Evolutionary conservation across 2,329 filamentous ascomycete species (phyloP).

Genomic region (Sphaerostilbella broomeana): DNA sequence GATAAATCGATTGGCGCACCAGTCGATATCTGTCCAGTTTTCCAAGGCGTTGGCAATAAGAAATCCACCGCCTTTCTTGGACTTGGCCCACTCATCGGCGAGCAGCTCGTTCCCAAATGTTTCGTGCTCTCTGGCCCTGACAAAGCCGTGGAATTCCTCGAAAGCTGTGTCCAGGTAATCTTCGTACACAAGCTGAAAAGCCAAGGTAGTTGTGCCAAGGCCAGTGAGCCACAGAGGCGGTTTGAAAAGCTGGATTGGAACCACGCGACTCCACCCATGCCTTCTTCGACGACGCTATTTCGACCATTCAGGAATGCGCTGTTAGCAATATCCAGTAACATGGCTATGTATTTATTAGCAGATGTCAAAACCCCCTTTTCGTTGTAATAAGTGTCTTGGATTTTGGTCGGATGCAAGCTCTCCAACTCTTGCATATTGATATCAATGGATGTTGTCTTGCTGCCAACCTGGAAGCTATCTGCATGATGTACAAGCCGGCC

Average conservation of each 20-base stretch:
- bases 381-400: constrained; percentile 9
- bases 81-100: not conserved
- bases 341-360: no score
- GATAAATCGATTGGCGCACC: not conserved
- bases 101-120: not conserved
- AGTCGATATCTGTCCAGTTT: constrained; percentile 5
- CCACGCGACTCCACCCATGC: constrained; percentile 17
- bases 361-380: no score
- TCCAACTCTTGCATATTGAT: constrained; percentile 13
- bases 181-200: not conserved
- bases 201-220: not conserved
- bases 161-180: not conserved
- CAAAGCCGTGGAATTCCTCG: not conserved
- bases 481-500: constrained; percentile 4
- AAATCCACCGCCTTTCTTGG: not conserved
- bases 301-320: no score
- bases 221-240: constrained; percentile 15
- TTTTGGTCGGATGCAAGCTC: constrained; percentile 8
- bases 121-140: not conserved
- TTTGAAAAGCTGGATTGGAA: constrained; percentile 13
- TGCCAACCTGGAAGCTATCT: constrained; percentile 5
- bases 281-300: no score
- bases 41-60: constrained; percentile 2
- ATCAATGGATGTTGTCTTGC: constrained; percentile 9
- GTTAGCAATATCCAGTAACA: no score